A percentile compares a stretch with the other conserved stretches of the same genome.
These are phyloP conservation scores for Pseudozyma tsukubaensis DNA, from an alignment of 1,284 basidiomycete genomes.

Conservation along the genomic window DNA sequence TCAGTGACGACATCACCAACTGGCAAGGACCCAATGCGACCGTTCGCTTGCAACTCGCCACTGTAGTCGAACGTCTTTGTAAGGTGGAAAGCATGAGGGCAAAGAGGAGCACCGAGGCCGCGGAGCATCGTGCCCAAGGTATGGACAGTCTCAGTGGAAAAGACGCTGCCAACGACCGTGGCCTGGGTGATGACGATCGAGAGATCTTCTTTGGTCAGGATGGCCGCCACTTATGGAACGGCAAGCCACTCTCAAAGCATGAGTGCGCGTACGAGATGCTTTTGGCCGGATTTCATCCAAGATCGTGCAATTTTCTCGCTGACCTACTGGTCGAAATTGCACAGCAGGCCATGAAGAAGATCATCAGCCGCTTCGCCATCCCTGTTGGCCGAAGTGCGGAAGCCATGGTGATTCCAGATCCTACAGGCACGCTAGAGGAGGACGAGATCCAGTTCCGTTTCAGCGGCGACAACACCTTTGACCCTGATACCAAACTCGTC, in stretches of 20 bases:
- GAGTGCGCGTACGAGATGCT: slow-evolving; percentile 62
- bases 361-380: slow-evolving; percentile 34
- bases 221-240: slow-evolving; percentile 43
- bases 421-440: slow-evolving; percentile 51
- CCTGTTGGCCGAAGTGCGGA: slow-evolving; percentile 37
- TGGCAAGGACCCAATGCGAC: slow-evolving; percentile 19
- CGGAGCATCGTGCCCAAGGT: slow-evolving; percentile 39
- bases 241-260: slow-evolving; percentile 47
- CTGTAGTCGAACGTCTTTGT: slow-evolving; percentile 23
- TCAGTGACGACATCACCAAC: slow-evolving; percentile 28
- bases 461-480: slow-evolving; percentile 32
- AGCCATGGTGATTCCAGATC: slow-evolving; percentile 38
- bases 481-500: slow-evolving; percentile 36
- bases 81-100: slow-evolving; percentile 19
- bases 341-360: slow-evolving; percentile 24
- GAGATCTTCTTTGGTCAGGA: slow-evolving; percentile 29
- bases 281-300: slow-evolving; percentile 52
- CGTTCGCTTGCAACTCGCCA: slow-evolving; percentile 20
- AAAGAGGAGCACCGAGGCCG: slow-evolving; percentile 32
- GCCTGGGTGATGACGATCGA: slow-evolving; percentile 24
- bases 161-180: not conserved
- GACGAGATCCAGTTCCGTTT: slow-evolving; percentile 61
- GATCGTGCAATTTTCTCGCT: slow-evolving; percentile 36
- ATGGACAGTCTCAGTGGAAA: slow-evolving; percentile 11
- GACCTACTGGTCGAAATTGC: slow-evolving; percentile 30